Evolutionary conservation across 2,329 filamentous ascomycete species (phyloP).

Genomic region (Pseudogymnoascus sp.): DNA sequence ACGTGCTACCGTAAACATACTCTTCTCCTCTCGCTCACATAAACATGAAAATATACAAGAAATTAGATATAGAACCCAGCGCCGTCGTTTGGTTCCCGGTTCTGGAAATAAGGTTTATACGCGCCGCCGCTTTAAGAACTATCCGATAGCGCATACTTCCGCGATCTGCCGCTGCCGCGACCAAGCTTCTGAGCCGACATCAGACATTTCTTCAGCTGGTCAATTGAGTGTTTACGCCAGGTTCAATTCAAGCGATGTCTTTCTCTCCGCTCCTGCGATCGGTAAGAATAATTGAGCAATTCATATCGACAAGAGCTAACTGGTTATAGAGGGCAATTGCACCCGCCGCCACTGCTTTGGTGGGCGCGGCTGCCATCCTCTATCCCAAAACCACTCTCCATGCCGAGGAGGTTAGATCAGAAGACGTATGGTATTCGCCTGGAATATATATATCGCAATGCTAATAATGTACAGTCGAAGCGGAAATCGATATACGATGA

Average conservation of each 20-base stretch:
- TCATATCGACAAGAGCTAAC: slow-evolving; percentile 19
- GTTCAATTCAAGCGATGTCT: slow-evolving; percentile 38
- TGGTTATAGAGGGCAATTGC: slow-evolving; percentile 39
- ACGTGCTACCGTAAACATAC: slow-evolving; percentile 26
- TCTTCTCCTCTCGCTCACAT: neutral
- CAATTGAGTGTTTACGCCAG: slow-evolving; percentile 20
- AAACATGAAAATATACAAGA: neutral
- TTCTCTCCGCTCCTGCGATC: slow-evolving; percentile 45
- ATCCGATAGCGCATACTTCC: slow-evolving; percentile 8
- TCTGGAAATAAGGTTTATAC: slow-evolving; percentile 10
- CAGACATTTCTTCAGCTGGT: slow-evolving; percentile 9
- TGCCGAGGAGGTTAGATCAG: slow-evolving; percentile 38
- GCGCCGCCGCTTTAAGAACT: slow-evolving; percentile 9
- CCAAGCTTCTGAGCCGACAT: slow-evolving; percentile 10
- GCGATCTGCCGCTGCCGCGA: slow-evolving; percentile 9
- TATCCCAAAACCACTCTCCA: slow-evolving; percentile 38
- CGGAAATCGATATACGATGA: slow-evolving; percentile 75
- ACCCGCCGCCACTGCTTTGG: slow-evolving; percentile 35
- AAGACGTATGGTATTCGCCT: slow-evolving; percentile 19
- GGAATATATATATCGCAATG: neutral
- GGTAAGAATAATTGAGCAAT: slow-evolving; percentile 31
- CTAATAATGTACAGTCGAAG: slow-evolving; percentile 33
- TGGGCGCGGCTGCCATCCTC: slow-evolving; percentile 39
- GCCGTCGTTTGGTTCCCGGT: neutral
- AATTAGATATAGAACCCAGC: neutral